Percentiles rank a stretch among this genome's conserved stretches.
Evolutionary conservation across 192 early-diverging fungal species (phyloP).

Genomic region (Podila minutissima): DNA sequence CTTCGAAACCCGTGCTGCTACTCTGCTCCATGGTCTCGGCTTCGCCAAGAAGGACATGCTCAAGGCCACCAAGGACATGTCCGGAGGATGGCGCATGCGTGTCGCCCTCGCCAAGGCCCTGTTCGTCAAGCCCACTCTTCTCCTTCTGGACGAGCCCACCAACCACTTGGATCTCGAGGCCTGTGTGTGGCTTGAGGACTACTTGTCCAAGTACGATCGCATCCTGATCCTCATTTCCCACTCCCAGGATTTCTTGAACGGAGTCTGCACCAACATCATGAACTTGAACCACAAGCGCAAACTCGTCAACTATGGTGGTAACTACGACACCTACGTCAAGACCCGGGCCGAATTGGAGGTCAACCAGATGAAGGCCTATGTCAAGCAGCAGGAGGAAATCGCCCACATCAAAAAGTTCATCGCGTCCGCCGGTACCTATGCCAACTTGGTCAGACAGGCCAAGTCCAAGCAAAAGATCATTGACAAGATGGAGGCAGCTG

Average conservation of each 20-base stretch:
- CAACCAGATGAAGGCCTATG: constrained; percentile 99
- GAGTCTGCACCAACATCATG: constrained; percentile 95
- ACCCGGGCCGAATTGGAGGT: constrained; percentile 95
- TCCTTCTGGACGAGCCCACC: constrained; percentile 92
- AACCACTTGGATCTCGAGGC: constrained; percentile 94
- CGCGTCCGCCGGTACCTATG: constrained; percentile 98
- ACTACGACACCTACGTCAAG: constrained; percentile 96
- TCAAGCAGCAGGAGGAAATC: constrained; percentile 99
- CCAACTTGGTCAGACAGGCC: constrained; percentile 95
- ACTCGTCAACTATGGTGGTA: constrained; percentile 95
- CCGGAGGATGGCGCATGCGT: constrained; percentile 99
- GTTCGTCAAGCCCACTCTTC: constrained; percentile 93
- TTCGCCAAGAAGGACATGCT: constrained; percentile 91
- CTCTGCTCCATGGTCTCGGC: constrained; percentile 93
- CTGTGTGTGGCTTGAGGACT: constrained; percentile 98
- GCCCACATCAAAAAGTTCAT: constrained; percentile 99
- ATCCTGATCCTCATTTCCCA: constrained; percentile 92
- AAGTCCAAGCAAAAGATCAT: constrained; percentile 99
- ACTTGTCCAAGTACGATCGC: constrained; percentile 81
- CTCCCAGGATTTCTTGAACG: constrained; percentile 97
- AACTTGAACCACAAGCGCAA: constrained; percentile 90
- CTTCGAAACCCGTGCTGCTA: constrained; percentile 93
- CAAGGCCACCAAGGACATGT: constrained; percentile 95
- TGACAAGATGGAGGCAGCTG: constrained; percentile 99
- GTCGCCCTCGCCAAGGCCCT: constrained; percentile 96